Base-by-base conservation (phyloP, 768 basidiomycete genomes). In the Tulasnella sp. region DNA sequence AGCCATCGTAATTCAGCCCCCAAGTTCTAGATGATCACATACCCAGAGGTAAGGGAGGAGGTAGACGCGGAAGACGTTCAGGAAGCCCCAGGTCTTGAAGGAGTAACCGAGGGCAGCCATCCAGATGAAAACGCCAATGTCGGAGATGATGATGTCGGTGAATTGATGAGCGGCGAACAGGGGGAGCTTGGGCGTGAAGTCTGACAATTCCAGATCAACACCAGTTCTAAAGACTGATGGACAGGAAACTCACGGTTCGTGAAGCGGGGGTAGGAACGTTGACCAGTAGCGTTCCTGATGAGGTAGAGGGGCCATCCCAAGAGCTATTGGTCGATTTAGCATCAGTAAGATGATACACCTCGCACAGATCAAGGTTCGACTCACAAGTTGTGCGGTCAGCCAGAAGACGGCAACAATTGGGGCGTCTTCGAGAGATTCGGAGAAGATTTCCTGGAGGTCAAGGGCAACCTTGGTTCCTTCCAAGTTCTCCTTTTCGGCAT, bases 341-440 rank as follows among this genome's bases (percentile, higher is more conserved):
- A 81, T 36, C 52, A 78, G 36, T 44, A 1, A 44, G 12, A 44
- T 2, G 44, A 0, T 56, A 19, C 18, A 16, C 38, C 42, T 14
- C 16, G 39, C 1, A 39, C 71, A 46, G 16, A 68, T 58, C 42
- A 77, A 75, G 14, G 76, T 72, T 71, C 10, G 0, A 85, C 88
- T 58, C 80, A 93, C 92, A 82, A 94, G 84, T 84, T 94, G 94
- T 34, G 87, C 86, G 52, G 87, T 88, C 71, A 89, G 85, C 31
- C 86, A 87, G 1, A 90, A 80, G 38, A 89, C 84, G 52, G 93
- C 90, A 81, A 89, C 91, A 58, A 98, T 88, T 24, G 97, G 97
- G 12, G 95, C 94, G 86, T 99, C 97, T 71, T 94, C 94, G 62
- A 98, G 85, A 56, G 97, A 94, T 80, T 98, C 97, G 87, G 88